Evolutionary conservation across 208 protist genomes (phyloP), one percentile per base, ranked within the genome.

Genomic region (Spongospora subterranea): DNA sequence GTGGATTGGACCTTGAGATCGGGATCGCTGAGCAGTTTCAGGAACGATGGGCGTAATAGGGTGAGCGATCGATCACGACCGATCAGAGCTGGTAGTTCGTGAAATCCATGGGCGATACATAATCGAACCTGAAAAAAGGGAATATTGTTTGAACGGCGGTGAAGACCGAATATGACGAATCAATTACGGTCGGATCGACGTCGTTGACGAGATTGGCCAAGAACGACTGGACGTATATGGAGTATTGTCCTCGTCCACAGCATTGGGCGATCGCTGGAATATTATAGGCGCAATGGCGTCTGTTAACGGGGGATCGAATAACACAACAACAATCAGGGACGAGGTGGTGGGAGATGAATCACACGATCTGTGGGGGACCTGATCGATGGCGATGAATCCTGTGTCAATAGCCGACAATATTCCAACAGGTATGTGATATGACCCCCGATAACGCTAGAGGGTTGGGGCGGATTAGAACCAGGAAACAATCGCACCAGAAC

Each of bases 181-280:
- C n/a, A n/a, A 6, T 60, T 29, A 82, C 71, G 17, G 6, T n/a
- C 35, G 71, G 35, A n/a, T 82, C 71, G 6, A n/a, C 13, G n/a
- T 82, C 71, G 71, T 35, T 82, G n/a, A 82, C 40, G 17, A 82
- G 71, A n/a, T 6, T n/a, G 71, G 35, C n/a, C 71, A 82, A n/a
- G 17, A n/a, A 40, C 71, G 71, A 35, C n/a, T 82, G 71, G 11
- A 82, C 40, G n/a, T 43, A 45, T 6, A 6, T 43, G 35, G 71
- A 82, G n/a, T 82, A 39, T 13, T 82, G 71, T n/a, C 71, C 71
- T 82, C 71, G 71, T 6, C 71, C 71, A 43, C 71, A 82, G 35
- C 6, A 35, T 13, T 82, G 71, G 11, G 35, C 40, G 17, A 82
- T n/a, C 35, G 71, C 71, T 43, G 71, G 71, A 6, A 82, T 82